Base-by-base conservation (phyloP, 441 rosid species). In the Monsonia emarginata region DNA sequence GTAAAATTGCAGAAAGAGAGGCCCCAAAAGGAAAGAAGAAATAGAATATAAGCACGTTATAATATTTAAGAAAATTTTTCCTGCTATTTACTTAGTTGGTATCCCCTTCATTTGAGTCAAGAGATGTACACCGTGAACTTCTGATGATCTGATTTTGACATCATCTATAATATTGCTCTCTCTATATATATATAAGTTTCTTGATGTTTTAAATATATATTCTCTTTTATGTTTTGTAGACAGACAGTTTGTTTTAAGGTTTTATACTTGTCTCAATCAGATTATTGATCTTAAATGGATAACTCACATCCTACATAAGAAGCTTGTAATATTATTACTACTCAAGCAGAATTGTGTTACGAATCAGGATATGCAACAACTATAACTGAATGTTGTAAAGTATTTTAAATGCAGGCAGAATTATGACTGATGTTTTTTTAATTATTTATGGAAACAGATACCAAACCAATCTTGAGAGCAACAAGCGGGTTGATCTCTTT, bases 401-500 rank as follows among this genome's bases (percentile, higher is more conserved):
- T 18, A 18, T 50, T 50, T 50, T 1, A 50, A 50, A 21, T 50
- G 24, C 57, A 50, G 7, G 36, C 36, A 48, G 24, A 48, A 48
- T 9, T 18, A 48, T 18, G 56, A 48, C 58, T 16, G 14, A 52
- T 52, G 10, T 7, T 52, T 7, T 52, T 52, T 52, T 52, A 52
- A 26, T 52, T 50, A 11, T 52, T 52, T 26, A 19, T 9, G 58
- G 58, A 52, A 19, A 14, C 85, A 89, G 97, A 73, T 76, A 88
- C 66, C 79, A 91, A 48, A 75, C 92, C 69, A 89, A 79, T 78
- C 81, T 88, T 71, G 98, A 89, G 62, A 87, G 78, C 83, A 92
- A 90, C 72, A 86, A 86, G 77, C 80, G 90, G 69, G 84, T 86
- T 13, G 91, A 94, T 84, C 89, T 88, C 65, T 91, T 88, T 73